A percentile compares a stretch with the other conserved stretches of the same genome.
Conservation (phyloP, 306 rosid genomes). For the Begonia loranthoides region DNA sequence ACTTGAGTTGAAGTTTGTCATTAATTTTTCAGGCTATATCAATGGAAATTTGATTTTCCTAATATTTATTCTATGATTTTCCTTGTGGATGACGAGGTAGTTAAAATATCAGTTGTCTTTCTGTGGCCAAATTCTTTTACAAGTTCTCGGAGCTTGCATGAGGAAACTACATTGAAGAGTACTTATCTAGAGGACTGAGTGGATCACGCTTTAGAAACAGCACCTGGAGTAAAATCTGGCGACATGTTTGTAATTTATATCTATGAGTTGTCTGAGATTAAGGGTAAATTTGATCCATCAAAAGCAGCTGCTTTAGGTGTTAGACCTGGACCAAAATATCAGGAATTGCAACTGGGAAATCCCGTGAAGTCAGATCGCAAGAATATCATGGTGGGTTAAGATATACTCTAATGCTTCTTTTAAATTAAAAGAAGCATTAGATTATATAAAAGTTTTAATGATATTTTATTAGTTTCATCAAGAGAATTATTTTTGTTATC, state of each 20-base stretch:
- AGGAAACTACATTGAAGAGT: too few species aligned
- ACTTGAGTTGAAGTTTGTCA: too few species aligned
- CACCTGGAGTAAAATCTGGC: conserved; percentile 40
- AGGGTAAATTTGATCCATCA: conserved; percentile 66
- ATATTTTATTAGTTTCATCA: too few species aligned
- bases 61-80: too few species aligned
- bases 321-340: conserved; percentile 70
- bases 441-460: too few species aligned
- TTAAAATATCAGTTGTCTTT: conserved; percentile 73
- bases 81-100: conserved; percentile 69
- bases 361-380: conserved; percentile 65
- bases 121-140: conserved; percentile 40
- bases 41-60: too few species aligned
- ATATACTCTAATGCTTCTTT: too few species aligned
- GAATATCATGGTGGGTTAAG: conserved; percentile 46
- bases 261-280: conserved; percentile 75
- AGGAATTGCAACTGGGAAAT: conserved; percentile 66
- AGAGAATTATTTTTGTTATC: conserved; percentile 14
- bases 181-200: conserved; percentile 15
- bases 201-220: conserved; percentile 16
- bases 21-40: too few species aligned
- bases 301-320: conserved; percentile 79
- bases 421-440: too few species aligned
- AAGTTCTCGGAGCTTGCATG: too few species aligned
- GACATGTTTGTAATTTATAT: conserved; percentile 82